These are phyloP conservation scores for Fomitopsis pinicola DNA, from an alignment of 1,284 basidiomycete genomes.

Conservation along the genomic window DNA sequence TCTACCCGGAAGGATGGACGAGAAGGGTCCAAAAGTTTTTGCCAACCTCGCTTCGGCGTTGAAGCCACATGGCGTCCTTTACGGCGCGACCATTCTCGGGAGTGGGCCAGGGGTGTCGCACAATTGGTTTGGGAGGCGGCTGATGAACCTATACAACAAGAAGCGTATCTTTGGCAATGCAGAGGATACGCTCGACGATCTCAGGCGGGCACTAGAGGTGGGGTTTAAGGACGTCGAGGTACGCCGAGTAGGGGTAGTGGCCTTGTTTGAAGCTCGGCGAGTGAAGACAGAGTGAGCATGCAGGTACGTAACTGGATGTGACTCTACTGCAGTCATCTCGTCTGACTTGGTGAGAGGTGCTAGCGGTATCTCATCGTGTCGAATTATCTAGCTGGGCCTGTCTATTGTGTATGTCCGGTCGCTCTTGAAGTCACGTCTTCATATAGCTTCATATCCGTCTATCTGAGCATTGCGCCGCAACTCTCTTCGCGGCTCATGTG, in stretches of 20 bases:
- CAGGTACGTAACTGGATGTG: no score
- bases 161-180: conserved; percentile 18
- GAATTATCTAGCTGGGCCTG: no score
- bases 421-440: no score
- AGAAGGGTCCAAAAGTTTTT: conserved; percentile 14
- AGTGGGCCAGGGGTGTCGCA: conserved; percentile 9
- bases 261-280: conserved; percentile 13
- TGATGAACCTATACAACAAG: conserved; percentile 18
- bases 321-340: no score
- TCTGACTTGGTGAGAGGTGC: no score
- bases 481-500: no score
- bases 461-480: no score
- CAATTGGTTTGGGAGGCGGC: conserved; percentile 17
- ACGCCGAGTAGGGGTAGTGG: conserved; percentile 15
- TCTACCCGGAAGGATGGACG: conserved; percentile 17
- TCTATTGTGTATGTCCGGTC: neutral
- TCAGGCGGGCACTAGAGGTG: conserved; percentile 12
- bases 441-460: no score
- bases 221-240: conserved; percentile 19
- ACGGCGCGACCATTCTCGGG: conserved; percentile 21
- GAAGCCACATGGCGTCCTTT: conserved; percentile 14
- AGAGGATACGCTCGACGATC: conserved; percentile 13
- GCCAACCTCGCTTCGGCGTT: conserved; percentile 12
- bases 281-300: neutral
- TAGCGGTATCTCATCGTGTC: no score